Base-by-base conservation (phyloP, 2,329 filamentous ascomycete species). In the Penicillium sp. region DNA sequence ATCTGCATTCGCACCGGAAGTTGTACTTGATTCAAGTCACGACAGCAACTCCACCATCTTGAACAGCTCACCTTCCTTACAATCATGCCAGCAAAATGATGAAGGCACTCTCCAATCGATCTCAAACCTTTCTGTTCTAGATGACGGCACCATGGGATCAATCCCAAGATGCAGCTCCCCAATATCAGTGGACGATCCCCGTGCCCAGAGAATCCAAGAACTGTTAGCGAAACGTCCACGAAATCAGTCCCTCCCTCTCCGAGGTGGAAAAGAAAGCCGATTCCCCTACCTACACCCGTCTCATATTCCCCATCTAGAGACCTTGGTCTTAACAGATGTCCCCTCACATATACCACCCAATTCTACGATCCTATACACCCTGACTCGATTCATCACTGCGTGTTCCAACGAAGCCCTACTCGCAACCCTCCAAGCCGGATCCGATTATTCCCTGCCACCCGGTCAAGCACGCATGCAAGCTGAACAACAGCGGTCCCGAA, bases 401-500 rank as follows among this genome's bases (percentile, higher is more conserved):
- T 88, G 85, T 66, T 85, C 85, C 15, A 80, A 84, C 58, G 86
- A 88, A 75, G 73, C 81, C 0, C 71, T 80, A 12, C 79, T 87
- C 10, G 85, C 86, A 22, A 79, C 75, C 4, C 78, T 84, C 13
- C 81, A 84, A 67, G 85, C 86, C 2, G 76, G 75, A 38, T 80
- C 83, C n/a, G 84, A 86, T 56, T 88, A 88, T 67, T 81, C 83
- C 0, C 76, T 88, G 2, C 85, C 86, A n/a, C 85, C 86, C 2
- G 86, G 85, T 1, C 79, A 82, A 50, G 80, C 79, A 63, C 81
- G 84, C 8, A 76, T 78, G 8, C 74, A 77, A 42, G 81, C 84
- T 10, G 81, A 84, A 65, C 75, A 78, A 47, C 79, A 84, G 61
- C 79, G 81, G 24, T 80, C 83, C 2, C 76, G 81, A 30, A 80